Conservation (phyloP, 192 early-diverging fungal species). For the Coemansia sp. region DNA sequence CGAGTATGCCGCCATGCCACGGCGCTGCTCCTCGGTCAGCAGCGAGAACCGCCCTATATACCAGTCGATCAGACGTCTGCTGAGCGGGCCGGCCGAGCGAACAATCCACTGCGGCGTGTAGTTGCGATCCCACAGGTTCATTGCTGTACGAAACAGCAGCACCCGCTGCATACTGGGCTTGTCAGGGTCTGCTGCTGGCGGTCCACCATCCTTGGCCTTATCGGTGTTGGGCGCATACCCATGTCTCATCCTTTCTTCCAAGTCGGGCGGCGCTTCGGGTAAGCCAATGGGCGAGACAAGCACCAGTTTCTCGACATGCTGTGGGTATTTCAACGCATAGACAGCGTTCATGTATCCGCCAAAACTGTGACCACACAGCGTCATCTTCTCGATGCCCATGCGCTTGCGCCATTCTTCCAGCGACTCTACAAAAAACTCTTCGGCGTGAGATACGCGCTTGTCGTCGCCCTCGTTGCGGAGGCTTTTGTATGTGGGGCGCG, state of each 20-base stretch:
- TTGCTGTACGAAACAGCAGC: conserved; percentile 29
- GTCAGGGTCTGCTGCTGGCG: conserved; percentile 17
- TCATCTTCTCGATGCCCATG: conserved; percentile 79
- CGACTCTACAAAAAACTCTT: conserved; percentile 86
- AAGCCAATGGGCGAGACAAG: conserved; percentile 85
- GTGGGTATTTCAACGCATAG: conserved; percentile 86
- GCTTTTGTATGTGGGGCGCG: conserved; percentile 67
- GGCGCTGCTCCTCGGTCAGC: conserved; percentile 65
- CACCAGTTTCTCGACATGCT: conserved; percentile 82
- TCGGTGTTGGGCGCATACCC: conserved; percentile 18
- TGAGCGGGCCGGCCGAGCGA: conserved; percentile 73
- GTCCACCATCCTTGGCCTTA: conserved; percentile 12
- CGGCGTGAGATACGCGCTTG: conserved; percentile 58
- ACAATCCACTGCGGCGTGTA: conserved; percentile 80
- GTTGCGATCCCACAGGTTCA: conserved; percentile 72
- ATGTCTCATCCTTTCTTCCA: conserved; percentile 49
- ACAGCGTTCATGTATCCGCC: conserved; percentile 83
- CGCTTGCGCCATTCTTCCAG: conserved; percentile 84
- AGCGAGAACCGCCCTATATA: conserved; percentile 64
- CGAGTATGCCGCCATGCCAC: conserved; percentile 73
- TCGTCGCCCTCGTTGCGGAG: conserved; percentile 47
- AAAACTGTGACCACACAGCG: conserved; percentile 79
- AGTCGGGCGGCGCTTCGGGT: conserved; percentile 52
- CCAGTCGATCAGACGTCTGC: conserved; percentile 57
- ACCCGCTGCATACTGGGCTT: conserved; percentile 38